Base-by-base conservation (phyloP, 2,329 filamentous ascomycete species). In the Pestalotiopsis sp. region DNA sequence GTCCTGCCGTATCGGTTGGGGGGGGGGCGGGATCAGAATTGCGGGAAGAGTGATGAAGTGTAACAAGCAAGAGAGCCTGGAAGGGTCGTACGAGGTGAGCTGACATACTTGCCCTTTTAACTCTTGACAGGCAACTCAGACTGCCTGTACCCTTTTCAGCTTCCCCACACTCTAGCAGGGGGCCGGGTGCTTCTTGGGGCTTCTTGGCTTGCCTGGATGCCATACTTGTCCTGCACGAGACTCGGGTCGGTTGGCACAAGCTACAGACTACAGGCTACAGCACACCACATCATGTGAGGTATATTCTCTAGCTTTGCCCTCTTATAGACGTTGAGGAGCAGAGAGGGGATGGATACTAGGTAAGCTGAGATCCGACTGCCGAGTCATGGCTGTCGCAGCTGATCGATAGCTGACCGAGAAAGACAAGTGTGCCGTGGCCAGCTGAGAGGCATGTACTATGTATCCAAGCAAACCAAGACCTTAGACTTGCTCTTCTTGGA, bases 51-150 rank as follows among this genome's bases (percentile, higher is more conserved):
- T 9, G 9, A 52, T 52, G 20, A 52, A 52, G 44, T 52, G 44
- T 52, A n/a, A 52, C 44, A 52, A 52, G 44, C 44, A n/a, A 35
- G 30, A 35, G 17, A 52, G 44, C 44, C 20, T 20, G 20, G 20
- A 20, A 52, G n/a, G 17, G 44, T 52, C 44, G 44, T n/a, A 52
- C 44, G 17, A 52, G 35, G 58, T 20, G n/a, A 61, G 35, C 14
- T 39, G 30, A 5, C 26, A 35, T 5, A 61, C 58, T 61, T 61
- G 58, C 58, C 58, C 35, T 61, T 61, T 61, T 26, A 61, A 61
- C 58, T 61, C 58, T 20, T 10, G 58, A 61, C 26, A 20, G 30
- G 58, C 58, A 61, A 61, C 24, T 61, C 44, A 22, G 22, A 20
- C 44, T 9, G 44, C 6, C 14, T 52, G 17, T 17, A 6, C 17